These are phyloP conservation scores for Nicotiana attenuata DNA, from an alignment of 257 asterid genomes.

Conservation along the genomic window DNA sequence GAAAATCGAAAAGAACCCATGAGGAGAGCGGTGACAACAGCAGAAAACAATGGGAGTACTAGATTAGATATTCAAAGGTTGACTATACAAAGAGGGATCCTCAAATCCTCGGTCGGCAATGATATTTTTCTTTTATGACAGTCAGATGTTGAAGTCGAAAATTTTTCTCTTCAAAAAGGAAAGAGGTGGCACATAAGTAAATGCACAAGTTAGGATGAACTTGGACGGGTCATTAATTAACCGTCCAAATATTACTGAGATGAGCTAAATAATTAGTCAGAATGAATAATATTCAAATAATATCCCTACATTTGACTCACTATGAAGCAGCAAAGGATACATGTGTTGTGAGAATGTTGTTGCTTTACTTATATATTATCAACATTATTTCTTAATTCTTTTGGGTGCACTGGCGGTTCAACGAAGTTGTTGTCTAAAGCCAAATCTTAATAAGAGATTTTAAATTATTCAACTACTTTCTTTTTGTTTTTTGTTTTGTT, in stretches of 20 bases:
- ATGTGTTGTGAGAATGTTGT: background rate
- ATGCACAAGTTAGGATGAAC: too few species aligned
- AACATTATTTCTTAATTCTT: background rate
- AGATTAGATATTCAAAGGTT: background rate
- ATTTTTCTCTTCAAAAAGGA: background rate
- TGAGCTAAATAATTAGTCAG: too few species aligned
- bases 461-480: too few species aligned
- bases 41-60: background rate
- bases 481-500: too few species aligned
- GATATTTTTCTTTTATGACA: background rate
- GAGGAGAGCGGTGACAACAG: background rate
- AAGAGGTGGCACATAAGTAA: too few species aligned
- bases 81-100: background rate
- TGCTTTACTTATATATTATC: background rate
- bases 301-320: too few species aligned
- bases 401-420: too few species aligned
- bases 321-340: background rate
- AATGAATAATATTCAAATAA: background rate
- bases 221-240: too few species aligned
- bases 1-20: background rate
- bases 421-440: too few species aligned
- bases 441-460: too few species aligned
- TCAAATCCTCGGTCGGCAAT: background rate
- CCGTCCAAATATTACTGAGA: too few species aligned
- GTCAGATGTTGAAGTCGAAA: background rate